Evolutionary conservation across 2,329 filamentous ascomycete species (phyloP).

Genomic region (Emmonsiellopsis sp.): DNA sequence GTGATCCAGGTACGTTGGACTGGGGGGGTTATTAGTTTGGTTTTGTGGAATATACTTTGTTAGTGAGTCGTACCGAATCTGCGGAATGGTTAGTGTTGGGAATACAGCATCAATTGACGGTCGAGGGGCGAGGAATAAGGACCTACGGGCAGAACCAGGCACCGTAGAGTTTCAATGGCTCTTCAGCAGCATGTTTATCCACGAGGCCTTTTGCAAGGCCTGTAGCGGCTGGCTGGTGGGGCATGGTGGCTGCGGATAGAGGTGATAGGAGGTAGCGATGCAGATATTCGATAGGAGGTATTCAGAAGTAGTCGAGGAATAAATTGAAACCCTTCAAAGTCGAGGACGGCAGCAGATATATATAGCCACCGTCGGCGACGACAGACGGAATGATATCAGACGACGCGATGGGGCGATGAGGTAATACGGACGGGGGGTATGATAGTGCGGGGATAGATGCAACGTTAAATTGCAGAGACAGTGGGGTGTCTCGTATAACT

Average conservation of each 20-base stretch:
- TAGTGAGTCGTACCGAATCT: constrained; percentile 24
- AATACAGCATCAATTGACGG: neutral
- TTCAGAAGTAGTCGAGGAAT: no score
- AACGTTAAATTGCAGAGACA: no score
- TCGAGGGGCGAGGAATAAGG: neutral
- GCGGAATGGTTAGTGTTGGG: constrained; percentile 7
- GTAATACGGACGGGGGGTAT: no score
- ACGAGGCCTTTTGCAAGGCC: constrained; percentile 34
- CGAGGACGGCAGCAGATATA: no score
- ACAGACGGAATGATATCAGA: no score
- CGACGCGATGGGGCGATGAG: no score
- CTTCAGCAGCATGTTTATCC: constrained; percentile 23
- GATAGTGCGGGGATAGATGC: no score
- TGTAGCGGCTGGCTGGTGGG: constrained; percentile 33
- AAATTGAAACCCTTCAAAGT: no score
- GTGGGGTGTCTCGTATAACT: no score
- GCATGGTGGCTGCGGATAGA: constrained; percentile 31
- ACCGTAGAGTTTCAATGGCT: constrained; percentile 54
- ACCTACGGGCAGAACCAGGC: constrained; percentile 61
- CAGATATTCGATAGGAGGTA: neutral
- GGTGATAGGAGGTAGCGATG: constrained; percentile 14
- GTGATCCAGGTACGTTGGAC: constrained; percentile 65
- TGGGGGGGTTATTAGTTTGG: constrained; percentile 10
- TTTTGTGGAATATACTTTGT: neutral
- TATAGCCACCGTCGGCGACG: no score